These are phyloP conservation scores for Choiromyces venosus DNA, from an alignment of 495 filamentous ascomycete genomes.

Conservation along the genomic window DNA sequence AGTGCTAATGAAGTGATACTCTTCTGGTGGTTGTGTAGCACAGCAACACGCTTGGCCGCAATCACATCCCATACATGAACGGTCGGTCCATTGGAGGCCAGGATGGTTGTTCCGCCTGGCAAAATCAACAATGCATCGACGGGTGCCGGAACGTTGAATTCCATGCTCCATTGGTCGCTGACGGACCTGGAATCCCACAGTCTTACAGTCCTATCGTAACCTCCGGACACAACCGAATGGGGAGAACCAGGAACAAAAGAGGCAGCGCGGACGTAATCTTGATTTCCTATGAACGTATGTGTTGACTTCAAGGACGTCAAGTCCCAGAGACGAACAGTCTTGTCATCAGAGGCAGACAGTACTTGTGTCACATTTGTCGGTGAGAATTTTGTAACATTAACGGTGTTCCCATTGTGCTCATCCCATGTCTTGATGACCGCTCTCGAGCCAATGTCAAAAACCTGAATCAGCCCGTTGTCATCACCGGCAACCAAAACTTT, in stretches of 20 bases:
- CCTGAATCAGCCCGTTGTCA: constrained; percentile 81
- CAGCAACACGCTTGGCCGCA: constrained; percentile 75
- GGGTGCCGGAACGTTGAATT: constrained; percentile 83
- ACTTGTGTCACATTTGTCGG: constrained; percentile 77
- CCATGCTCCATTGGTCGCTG: constrained; percentile 60
- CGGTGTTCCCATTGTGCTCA: constrained; percentile 80
- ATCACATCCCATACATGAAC: constrained; percentile 93
- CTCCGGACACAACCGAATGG: constrained; percentile 73
- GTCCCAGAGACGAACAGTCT: constrained; percentile 90
- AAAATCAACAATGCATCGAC: constrained; percentile 83
- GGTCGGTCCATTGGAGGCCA: constrained; percentile 78
- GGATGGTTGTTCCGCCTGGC: constrained; percentile 74
- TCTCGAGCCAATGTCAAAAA: constrained; percentile 82
- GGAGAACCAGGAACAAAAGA: constrained; percentile 76
- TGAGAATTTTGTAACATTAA: constrained; percentile 84
- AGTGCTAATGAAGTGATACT: constrained; percentile 76
- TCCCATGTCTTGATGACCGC: constrained; percentile 95
- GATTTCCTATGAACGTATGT: constrained; percentile 76
- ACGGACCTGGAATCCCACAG: constrained; percentile 76
- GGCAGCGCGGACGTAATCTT: constrained; percentile 84
- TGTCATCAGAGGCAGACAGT: constrained; percentile 81
- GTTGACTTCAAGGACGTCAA: constrained; percentile 69
- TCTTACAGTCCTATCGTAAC: constrained; percentile 88
- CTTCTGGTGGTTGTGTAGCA: constrained; percentile 94
- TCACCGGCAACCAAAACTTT: constrained; percentile 85